Evolutionary conservation across 169 alveolate species (phyloP), one percentile per base, ranked within the genome.

Genomic region (Eimeria maxima): DNA sequence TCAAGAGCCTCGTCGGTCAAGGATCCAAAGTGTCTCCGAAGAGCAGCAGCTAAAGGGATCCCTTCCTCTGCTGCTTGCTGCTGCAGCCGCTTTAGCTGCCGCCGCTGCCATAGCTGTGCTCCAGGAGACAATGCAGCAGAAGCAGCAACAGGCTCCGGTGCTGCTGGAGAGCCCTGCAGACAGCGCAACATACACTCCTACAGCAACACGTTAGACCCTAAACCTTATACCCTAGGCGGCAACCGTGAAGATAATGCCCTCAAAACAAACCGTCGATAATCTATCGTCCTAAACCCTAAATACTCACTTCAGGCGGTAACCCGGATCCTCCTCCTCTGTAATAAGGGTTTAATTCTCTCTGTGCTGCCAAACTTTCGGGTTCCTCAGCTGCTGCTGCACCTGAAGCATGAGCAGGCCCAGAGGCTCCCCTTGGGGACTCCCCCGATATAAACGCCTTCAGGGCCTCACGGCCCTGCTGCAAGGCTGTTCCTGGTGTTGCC

Each of bases 391-490:
- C 83, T 73, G 83, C 53, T 73, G 55, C 83, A 33, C 55, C 83
- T 73, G 83, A 20, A 33, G 55, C 55, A 33, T 6, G 27, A 0
- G 55, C 29, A 7, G 27, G 1, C 5, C 47, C 80, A n/a, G 42
- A 18, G 0, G 45, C 80, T 10, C n/a, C 80, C 45, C 83, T 0
- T 14, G 83, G 83, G 55, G 55, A 3, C 55, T 73, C 83, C 53
- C 53, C 53, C 24, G 83, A 73, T 5, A 73, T 73, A 4, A 73
- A 73, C 7, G 83, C 83, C 55, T 53, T 29, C 27, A 73, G 83
- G 55, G 83, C 83, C 83, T 73, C 83, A 53, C 83, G 83, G 83
- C 83, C 83, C 53, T 73, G 55, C 83, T 73, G 83, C 83, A 73
- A 53, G 13, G 27, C 53, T 69, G 38, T 53, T 53, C 60, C 60